These are phyloP conservation scores for Craterostigma plantagineum DNA, from an alignment of 257 asterid genomes.

Conservation along the genomic window DNA sequence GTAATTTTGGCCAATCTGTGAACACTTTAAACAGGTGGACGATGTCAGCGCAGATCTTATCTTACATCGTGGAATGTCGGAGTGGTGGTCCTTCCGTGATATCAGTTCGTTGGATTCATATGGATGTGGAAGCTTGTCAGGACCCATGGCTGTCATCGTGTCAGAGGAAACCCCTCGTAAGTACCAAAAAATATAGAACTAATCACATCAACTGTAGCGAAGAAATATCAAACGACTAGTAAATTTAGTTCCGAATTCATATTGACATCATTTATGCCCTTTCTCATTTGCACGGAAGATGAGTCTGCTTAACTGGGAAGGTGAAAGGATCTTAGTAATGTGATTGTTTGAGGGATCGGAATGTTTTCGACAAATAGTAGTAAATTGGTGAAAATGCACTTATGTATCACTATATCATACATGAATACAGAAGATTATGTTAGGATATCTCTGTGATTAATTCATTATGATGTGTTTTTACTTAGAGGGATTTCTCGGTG, in stretches of 20 bases:
- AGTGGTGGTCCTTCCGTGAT: slow-evolving; percentile 97
- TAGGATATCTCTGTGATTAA: neutral
- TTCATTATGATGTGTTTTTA: slow-evolving; percentile 3
- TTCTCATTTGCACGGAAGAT: too few relatives aligned
- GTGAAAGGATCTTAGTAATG: too few relatives aligned
- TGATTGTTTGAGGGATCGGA: too few relatives aligned
- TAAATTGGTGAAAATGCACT: too few relatives aligned
- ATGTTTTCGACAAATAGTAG: too few relatives aligned
- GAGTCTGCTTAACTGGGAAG: too few relatives aligned
- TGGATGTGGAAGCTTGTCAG: slow-evolving; percentile 55
- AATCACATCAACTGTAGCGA: too few relatives aligned
- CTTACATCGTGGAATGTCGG: slow-evolving; percentile 36
- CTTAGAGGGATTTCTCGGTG: slow-evolving; percentile 96
- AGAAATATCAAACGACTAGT: too few relatives aligned
- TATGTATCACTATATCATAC: neutral
- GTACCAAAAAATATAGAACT: slow-evolving; percentile 11
- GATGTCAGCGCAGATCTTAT: slow-evolving; percentile 73
- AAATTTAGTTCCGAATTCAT: too few relatives aligned
- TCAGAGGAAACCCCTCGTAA: slow-evolving; percentile 99
- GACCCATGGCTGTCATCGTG: slow-evolving; percentile 91
- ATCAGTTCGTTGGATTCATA: slow-evolving; percentile 24
- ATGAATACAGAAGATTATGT: slow-evolving; percentile 3
- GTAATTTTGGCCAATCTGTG: too few relatives aligned
- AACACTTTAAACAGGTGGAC: slow-evolving; percentile 23
- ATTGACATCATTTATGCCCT: too few relatives aligned